These are phyloP conservation scores for Ophiostoma sp. DNA, from an alignment of 2,329 filamentous ascomycete species.

Conservation along the genomic window DNA sequence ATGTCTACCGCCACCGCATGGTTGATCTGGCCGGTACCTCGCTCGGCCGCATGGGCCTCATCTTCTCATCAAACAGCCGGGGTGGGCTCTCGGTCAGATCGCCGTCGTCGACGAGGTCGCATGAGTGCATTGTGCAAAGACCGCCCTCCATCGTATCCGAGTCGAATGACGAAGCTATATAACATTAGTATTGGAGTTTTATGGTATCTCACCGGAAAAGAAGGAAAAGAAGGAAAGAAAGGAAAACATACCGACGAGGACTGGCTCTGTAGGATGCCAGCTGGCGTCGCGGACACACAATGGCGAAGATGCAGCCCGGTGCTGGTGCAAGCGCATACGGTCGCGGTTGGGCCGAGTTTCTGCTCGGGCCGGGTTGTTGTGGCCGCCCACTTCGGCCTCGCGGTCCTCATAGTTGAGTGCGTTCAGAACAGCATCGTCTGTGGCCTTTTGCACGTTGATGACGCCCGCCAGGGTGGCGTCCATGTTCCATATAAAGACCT, in stretches of 20 bases:
- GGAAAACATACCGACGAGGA: constrained; percentile 58
- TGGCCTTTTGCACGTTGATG: constrained; percentile 72
- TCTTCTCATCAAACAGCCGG: constrained; percentile 54
- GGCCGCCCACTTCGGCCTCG: not conserved
- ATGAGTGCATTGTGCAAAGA: constrained; percentile 67
- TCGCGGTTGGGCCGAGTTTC: not conserved
- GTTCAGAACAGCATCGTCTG: constrained; percentile 32
- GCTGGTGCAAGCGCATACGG: constrained; percentile 1
- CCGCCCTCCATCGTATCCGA: constrained; percentile 64
- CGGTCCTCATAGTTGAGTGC: constrained; percentile 15
- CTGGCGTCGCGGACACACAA: constrained; percentile 82
- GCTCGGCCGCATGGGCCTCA: constrained; percentile 39
- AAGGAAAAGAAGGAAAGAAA: not conserved
- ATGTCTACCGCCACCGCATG: not conserved
- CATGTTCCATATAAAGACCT: constrained; percentile 87
- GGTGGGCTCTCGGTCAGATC: constrained; percentile 58
- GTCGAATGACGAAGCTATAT: not conserved
- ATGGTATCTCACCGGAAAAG: not conserved
- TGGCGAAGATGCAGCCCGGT: constrained; percentile 29
- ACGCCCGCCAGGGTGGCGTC: constrained; percentile 72
- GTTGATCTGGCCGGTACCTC: not conserved
- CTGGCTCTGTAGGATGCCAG: constrained; percentile 81
- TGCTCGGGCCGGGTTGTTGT: not conserved
- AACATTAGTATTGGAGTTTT: not conserved
- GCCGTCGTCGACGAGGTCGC: constrained; percentile 63